phyloP scores from a whole-genome alignment of 2,329 filamentous ascomycete genomes.

The Monosporascus sp. region DNA sequence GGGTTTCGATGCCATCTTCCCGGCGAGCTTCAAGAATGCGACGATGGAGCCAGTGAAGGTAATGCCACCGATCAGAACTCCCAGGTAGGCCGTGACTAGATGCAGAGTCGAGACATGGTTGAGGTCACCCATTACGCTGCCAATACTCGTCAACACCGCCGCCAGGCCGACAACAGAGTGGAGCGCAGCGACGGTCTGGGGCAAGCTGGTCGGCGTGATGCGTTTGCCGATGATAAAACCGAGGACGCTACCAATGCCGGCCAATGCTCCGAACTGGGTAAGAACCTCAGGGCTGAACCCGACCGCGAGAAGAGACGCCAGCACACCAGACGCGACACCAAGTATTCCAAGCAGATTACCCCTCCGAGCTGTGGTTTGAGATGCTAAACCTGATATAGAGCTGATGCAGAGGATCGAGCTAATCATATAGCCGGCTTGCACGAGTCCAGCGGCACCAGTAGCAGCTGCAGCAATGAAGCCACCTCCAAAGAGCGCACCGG shows the following conservation, averaged over 20 bases:
- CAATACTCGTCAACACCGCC: slow-evolving; percentile 82
- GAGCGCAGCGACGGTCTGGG: slow-evolving; percentile 82
- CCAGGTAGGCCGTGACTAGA: slow-evolving; percentile 79
- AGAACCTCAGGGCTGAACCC: slow-evolving; percentile 76
- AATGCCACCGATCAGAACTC: slow-evolving; percentile 79
- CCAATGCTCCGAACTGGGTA: slow-evolving; percentile 73
- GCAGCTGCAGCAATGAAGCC: slow-evolving; percentile 75
- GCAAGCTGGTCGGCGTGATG: slow-evolving; percentile 82
- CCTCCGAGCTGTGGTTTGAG: slow-evolving; percentile 75
- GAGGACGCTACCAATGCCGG: slow-evolving; percentile 60
- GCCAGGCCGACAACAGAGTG: slow-evolving; percentile 88
- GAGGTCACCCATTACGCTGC: slow-evolving; percentile 73
- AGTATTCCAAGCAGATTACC: slow-evolving; percentile 85
- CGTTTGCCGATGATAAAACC: slow-evolving; percentile 75
- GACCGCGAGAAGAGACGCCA: slow-evolving; percentile 75
- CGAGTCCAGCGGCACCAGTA: slow-evolving; percentile 76
- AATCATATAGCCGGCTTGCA: slow-evolving; percentile 82
- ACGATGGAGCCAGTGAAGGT: slow-evolving; percentile 91
- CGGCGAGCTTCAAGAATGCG: slow-evolving; percentile 81
- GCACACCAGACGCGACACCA: slow-evolving; percentile 75
- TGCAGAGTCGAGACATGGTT: slow-evolving; percentile 70
- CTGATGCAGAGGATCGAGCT: slow-evolving; percentile 81
- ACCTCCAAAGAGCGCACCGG: slow-evolving; percentile 70
- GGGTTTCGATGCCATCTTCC: slow-evolving; percentile 74
- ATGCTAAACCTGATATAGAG: slow-evolving; percentile 75